Percentiles rank a stretch among this genome's conserved stretches.
Evolutionary conservation across 345 rosid species (phyloP).

Genomic region (Turnera subulata): DNA sequence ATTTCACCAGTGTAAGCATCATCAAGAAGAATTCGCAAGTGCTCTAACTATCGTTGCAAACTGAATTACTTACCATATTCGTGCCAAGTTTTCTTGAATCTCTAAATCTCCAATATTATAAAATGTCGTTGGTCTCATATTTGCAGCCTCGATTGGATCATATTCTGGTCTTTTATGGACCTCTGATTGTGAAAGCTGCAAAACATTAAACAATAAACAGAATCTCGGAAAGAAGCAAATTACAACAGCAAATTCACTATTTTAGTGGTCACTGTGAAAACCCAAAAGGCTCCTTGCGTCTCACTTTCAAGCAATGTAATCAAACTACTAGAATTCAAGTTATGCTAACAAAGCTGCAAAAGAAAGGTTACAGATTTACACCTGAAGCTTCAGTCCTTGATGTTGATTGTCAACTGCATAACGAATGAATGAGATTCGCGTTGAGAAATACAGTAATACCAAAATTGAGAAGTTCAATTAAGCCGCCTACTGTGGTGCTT

Average conservation of each 20-base stretch:
- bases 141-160: constrained; percentile 81
- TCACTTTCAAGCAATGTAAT: not conserved
- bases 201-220: not conserved
- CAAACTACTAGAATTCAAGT: not conserved
- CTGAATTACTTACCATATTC: constrained; percentile 53
- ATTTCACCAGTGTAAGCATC: constrained; percentile 6
- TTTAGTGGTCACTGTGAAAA: not conserved
- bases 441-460: too few species aligned
- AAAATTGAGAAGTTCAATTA: too few species aligned
- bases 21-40: constrained; percentile 1
- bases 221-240: not conserved
- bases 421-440: too few species aligned
- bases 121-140: constrained; percentile 73
- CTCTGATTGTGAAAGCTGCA: constrained; percentile 75
- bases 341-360: too few species aligned
- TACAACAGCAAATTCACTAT: not conserved
- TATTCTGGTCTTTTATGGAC: constrained; percentile 67
- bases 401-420: too few species aligned
- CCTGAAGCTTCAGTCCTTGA: too few species aligned
- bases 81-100: constrained; percentile 81
- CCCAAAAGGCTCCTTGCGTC: not conserved
- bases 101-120: constrained; percentile 89
- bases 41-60: constrained; percentile 1
- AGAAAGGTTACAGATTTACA: too few species aligned
- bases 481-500: too few species aligned